Base-by-base conservation (phyloP, 768 basidiomycete species). In the Lactarius hatsudake region DNA sequence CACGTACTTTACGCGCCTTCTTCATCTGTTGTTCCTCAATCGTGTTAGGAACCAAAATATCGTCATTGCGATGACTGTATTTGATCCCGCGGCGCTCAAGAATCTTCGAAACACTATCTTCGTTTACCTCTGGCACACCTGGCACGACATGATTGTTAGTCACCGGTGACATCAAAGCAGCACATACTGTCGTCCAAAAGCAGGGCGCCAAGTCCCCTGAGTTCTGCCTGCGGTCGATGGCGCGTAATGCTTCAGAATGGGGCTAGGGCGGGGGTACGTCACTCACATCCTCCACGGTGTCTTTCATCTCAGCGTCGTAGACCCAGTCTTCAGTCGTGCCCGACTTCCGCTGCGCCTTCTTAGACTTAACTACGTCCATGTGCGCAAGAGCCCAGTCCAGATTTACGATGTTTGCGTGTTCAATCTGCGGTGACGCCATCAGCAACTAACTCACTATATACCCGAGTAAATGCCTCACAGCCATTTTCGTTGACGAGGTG, bases 381-480 rank as follows among this genome's bases (percentile, higher is more conserved):
- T 91, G 86, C 5, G 84, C 83, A 48, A 93, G 77, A 0, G 90
- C 91, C 91, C 93, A 95, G 71, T 93, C 90, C 28, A 93, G 78
- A 69, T 94, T 86, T 8, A 83, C 81, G 5, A 93, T 72, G 57
- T 85, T 85, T 6, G 93, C 92, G 61, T 81, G 84, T 75, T 94
- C 91, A 53, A 95, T 94, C 91, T 94, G 57, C 32, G 42, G 18
- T 38, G 48, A 30, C 2, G 48, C 40, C n/a, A 58, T 72, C 40
- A 64, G 30, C n/a, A 17, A 53, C 18, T 30, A 18, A 7, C 34
- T 34, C 17, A 53, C 20, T 7, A 62, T 18, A 34, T 58, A 55
- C 20, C 20, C 28, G 0, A 23, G 23, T 3, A 48, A 40, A 58
- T n/a, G 26, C 57, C 84, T 65, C 78, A 92, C 92, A 66, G 86